Percentiles rank a stretch among this genome's conserved stretches.
These are phyloP conservation scores for Mycena epipterygia DNA, from an alignment of 768 basidiomycete genomes.

Conservation along the genomic window DNA sequence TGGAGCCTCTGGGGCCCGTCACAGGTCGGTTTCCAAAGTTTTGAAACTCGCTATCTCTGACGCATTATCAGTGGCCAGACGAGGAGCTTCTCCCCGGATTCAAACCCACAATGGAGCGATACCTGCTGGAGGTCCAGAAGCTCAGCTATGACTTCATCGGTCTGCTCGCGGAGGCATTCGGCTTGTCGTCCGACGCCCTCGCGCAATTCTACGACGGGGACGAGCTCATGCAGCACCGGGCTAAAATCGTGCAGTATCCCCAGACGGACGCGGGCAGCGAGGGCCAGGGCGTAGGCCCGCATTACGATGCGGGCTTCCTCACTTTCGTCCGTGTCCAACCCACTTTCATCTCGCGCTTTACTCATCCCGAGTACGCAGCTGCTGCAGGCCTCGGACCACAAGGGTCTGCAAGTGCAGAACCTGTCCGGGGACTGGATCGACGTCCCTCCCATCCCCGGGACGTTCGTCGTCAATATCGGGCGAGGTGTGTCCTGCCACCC, in stretches of 20 bases:
- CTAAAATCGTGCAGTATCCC: conserved; percentile 86
- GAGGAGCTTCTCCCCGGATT: conserved; percentile 82
- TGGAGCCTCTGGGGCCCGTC: conserved; percentile 79
- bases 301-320: conserved; percentile 86
- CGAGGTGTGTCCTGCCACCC: conserved; percentile 61
- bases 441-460: conserved; percentile 80
- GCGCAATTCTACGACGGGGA: conserved; percentile 73
- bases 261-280: conserved; percentile 57
- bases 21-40: conserved; percentile 75
- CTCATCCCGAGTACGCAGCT: conserved; percentile 57
- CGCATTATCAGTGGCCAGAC: conserved; percentile 75
- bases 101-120: conserved; percentile 65
- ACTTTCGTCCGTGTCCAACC: conserved; percentile 79
- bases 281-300: conserved; percentile 87
- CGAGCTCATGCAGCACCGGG: conserved; percentile 79
- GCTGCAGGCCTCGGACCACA: conserved; percentile 83
- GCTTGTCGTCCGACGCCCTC: conserved; percentile 71
- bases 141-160: conserved; percentile 73
- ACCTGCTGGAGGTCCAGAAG: conserved; percentile 70
- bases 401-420: conserved; percentile 88
- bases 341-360: neutral
- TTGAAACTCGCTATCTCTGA: neutral
- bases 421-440: conserved; percentile 87
- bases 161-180: conserved; percentile 78
- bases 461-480: conserved; percentile 87